These are phyloP conservation scores for Gossypium herbaceum DNA, from an alignment of 345 rosid genomes.

Conservation along the genomic window DNA sequence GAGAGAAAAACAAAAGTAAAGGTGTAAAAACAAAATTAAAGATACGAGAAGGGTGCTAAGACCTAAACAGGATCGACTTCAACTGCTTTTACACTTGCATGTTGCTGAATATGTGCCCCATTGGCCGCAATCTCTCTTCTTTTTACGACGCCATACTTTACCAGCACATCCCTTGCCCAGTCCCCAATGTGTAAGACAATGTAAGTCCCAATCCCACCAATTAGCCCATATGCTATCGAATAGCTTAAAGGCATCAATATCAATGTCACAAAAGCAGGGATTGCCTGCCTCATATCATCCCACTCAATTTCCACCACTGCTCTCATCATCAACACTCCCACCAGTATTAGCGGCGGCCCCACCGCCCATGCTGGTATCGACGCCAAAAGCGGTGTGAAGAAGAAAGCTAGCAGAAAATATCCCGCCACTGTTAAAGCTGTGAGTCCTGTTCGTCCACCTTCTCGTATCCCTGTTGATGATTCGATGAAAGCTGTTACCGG, in stretches of 20 bases:
- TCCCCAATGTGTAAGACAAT: conserved; percentile 68
- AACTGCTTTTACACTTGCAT: conserved; percentile 25
- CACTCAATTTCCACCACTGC: conserved; percentile 84
- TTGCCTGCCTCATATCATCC: conserved; percentile 89
- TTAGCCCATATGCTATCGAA: conserved; percentile 83
- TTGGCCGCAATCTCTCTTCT: conserved; percentile 19
- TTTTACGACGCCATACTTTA: conserved; percentile 38
- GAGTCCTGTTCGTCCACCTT: conserved; percentile 81
- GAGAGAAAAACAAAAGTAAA: neutral
- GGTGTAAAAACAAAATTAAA: neutral
- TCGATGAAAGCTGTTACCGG: conserved; percentile 82
- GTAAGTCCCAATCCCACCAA: conserved; percentile 85
- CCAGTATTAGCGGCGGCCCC: conserved; percentile 87
- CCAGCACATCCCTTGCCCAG: conserved; percentile 50
- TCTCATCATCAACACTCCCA: conserved; percentile 96
- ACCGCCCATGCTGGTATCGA: conserved; percentile 96
- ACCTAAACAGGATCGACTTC: conserved; percentile 23
- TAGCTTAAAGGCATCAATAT: conserved; percentile 80
- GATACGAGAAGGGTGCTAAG: neutral
- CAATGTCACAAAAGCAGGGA: conserved; percentile 82
- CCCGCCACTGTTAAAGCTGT: conserved; percentile 80
- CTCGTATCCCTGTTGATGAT: conserved; percentile 86
- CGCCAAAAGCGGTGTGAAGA: conserved; percentile 80
- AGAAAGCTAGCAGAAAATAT: conserved; percentile 74
- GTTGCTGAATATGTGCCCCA: conserved; percentile 12